Base-by-base conservation (phyloP, 169 alveolate genomes). In the Theileria luwenshuni region DNA sequence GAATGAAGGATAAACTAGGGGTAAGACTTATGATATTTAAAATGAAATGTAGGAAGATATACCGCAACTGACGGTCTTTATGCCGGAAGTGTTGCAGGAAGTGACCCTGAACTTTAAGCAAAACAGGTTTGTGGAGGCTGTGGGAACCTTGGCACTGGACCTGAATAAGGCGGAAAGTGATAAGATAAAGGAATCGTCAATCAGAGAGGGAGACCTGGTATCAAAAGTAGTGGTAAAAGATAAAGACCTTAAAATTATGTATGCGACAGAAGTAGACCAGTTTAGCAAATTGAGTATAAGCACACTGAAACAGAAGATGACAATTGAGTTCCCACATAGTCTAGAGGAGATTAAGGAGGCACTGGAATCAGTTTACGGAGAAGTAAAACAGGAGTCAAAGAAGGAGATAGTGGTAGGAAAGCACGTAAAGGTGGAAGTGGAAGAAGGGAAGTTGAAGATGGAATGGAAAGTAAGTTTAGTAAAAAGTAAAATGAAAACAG, bases 41-140 rank as follows among this genome's bases (percentile, higher is more conserved):
- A 7, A 10, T 51, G 10, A 7, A 27, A 51, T 51, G 28, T 71
- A 54, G 71, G 89, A 81, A 60, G 89, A 81, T 27, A 81, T 81
- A 28, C 90, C 80, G 2, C 79, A 84, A 28, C 67, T 87, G 12
- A 83, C 93, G 30, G 92, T 87, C 0, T 87, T 87, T 64, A 88
- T 85, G 70, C 93, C 93, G 6, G 93, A 87, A 72, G 89, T 87
- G 7, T 62, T 87, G 68, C 93, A 87, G 38, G 77, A 70, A 54
- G 86, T 87, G 13, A 74, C 89, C 27, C 74, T 81, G 72, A 81
- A 45, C 47, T 81, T 81, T 33, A 35, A 72, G n/a, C 72, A 65
- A 0, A 64, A 81, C 27, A 27, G 60, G 30, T 45, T 73, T 28
- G 59, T 81, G 49, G 59, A 54, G 41, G 74, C 89, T 33, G 62